Evolutionary conservation across 1,139 yeast species (phyloP), one percentile per base, ranked within the genome.

Genomic region (Suzukiozyma palmioleophila): DNA sequence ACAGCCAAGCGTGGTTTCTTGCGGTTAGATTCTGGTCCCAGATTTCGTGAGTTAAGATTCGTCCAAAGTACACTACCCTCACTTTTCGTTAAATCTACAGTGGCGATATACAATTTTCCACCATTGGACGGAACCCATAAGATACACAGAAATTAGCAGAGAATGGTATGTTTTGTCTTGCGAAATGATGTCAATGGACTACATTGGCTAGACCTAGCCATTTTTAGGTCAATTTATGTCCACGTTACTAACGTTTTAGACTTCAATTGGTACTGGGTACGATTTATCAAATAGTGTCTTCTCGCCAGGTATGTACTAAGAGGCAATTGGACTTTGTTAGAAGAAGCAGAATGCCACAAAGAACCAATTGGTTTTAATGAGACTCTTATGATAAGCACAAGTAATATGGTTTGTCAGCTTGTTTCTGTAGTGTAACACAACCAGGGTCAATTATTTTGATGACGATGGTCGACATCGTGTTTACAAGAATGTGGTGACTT

Each of bases 261-360:
- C 97, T 35, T 89, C 97, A 39, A 89, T 90, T 57, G 97, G 97
- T 54, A 90, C 97, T 26, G 97, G 97, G 28, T 90, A 90, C 77
- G 97, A 90, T 72, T 79, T 90, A 59, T 87, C 96, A 35, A 90
- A 90, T 69, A 84, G 95, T 69, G 95, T 89, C 44, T 85, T 85
- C 62, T 70, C 76, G 36, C 76, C 75, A 51, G 62, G 64, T 59
- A 60, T 46, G 65, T 60, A 44, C 27, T 26, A 11, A 5, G 18
- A 3, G n/a, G 22, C 22, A 16, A 21, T 28, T 13, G 8, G 21
- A 7, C 22, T 18, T 18, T 18, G 4, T 4, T 18, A 18, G 22
- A 18, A 18, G 14, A 35, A 6, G 3, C 36, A 15, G 14, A 13
- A 18, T n/a, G 32, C 6, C 37, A 33, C 24, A 27, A 18, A 7